These are phyloP conservation scores for Casuarina cunninghamiana DNA, from an alignment of 306 rosid genomes.

Conservation along the genomic window DNA sequence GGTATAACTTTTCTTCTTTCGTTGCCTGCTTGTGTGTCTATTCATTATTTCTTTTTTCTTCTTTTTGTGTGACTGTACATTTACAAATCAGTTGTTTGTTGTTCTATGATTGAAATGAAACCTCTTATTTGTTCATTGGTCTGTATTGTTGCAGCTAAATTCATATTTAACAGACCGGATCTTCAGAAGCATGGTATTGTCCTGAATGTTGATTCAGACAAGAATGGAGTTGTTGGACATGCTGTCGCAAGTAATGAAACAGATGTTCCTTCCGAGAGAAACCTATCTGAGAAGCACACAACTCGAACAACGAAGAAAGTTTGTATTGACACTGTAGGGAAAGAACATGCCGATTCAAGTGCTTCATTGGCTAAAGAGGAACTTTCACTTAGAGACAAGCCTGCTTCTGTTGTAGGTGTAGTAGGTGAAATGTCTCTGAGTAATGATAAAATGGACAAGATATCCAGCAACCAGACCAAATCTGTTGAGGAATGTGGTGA, in stretches of 20 bases:
- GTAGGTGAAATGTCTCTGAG: slow-evolving; percentile 18
- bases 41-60: not conserved
- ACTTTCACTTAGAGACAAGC: slow-evolving; percentile 33
- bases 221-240: slow-evolving; percentile 39
- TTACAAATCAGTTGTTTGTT: slow-evolving; percentile 12
- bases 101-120: slow-evolving; percentile 18
- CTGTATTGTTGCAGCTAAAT: slow-evolving; percentile 65
- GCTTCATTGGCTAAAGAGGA: slow-evolving; percentile 19
- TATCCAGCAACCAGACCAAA: no score
- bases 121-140: slow-evolving; percentile 37
- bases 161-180: slow-evolving; percentile 61
- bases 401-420: slow-evolving; percentile 10
- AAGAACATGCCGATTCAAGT: slow-evolving; percentile 32
- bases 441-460: not conserved
- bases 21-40: not conserved
- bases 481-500: no score
- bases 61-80: not conserved
- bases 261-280: slow-evolving; percentile 29
- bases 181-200: slow-evolving; percentile 29
- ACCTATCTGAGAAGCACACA: slow-evolving; percentile 28
- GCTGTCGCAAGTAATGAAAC: slow-evolving; percentile 29
- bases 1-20: slow-evolving; percentile 39
- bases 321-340: slow-evolving; percentile 16
- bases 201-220: slow-evolving; percentile 39
- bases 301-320: slow-evolving; percentile 23